Percentiles rank a stretch among this genome's conserved stretches.
phyloP scores from a whole-genome alignment of 2,329 filamentous ascomycete genomes.

The Monosporascus sp. region DNA sequence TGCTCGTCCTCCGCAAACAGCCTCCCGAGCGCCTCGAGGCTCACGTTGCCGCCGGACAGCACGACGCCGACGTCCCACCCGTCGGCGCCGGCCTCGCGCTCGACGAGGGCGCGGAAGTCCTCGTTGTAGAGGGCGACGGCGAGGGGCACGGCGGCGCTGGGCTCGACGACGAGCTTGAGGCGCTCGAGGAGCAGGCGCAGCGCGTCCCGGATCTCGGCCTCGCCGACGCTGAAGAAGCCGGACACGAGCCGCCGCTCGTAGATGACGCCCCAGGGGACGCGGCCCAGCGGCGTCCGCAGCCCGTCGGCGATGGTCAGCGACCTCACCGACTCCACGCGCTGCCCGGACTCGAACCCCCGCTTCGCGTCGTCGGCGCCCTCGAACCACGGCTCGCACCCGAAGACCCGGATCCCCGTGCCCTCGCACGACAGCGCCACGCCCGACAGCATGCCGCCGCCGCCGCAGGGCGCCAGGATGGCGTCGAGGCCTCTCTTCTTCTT shows the following conservation, averaged over 20 bases:
- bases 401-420: constrained; percentile 68
- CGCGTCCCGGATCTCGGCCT: constrained; percentile 74
- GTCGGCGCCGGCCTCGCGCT: constrained; percentile 61
- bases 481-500: constrained; percentile 44
- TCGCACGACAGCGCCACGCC: constrained; percentile 75
- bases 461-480: constrained; percentile 76
- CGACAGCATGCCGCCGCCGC: constrained; percentile 82
- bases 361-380: constrained; percentile 80
- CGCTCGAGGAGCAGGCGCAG: constrained; percentile 77
- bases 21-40: constrained; percentile 46
- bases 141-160: constrained; percentile 76
- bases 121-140: constrained; percentile 82
- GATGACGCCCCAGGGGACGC: constrained; percentile 72
- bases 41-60: constrained; percentile 57
- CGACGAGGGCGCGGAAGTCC: constrained; percentile 68
- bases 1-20: constrained; percentile 36
- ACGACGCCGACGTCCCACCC: constrained; percentile 69
- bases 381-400: constrained; percentile 79
- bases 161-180: constrained; percentile 88
- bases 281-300: constrained; percentile 74
- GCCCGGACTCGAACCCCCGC: constrained; percentile 60
- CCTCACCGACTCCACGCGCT: constrained; percentile 62
- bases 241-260: constrained; percentile 64
- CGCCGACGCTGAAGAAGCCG: constrained; percentile 67
- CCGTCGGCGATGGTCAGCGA: constrained; percentile 85